Conservation (phyloP, 2,329 filamentous ascomycete species). For the Trichoderma oligosporum region DNA sequence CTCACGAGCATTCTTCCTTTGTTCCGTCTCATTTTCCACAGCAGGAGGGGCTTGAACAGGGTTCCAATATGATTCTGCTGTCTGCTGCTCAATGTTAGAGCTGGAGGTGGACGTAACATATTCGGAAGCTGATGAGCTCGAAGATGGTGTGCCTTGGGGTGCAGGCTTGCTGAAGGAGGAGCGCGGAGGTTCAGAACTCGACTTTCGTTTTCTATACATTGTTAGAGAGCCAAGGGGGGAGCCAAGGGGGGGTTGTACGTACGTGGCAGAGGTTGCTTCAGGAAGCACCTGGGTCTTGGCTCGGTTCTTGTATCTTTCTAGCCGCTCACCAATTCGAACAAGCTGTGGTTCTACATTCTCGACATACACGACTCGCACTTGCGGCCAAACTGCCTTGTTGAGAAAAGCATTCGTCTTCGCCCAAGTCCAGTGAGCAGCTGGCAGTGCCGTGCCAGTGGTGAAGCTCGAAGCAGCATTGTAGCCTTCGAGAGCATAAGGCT, state of each 20-base stretch:
- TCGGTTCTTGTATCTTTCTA: conserved; percentile 65
- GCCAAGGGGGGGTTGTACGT: background rate
- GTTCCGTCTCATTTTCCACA: conserved; percentile 48
- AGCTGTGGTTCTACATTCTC: conserved; percentile 96
- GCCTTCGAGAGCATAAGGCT: conserved; percentile 67
- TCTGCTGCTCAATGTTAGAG: conserved; percentile 30
- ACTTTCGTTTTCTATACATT: conserved; percentile 20
- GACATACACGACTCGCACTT: conserved; percentile 72
- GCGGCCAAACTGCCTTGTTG: conserved; percentile 75
- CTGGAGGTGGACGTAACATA: conserved; percentile 18
- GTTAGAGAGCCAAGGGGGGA: conserved; percentile 19
- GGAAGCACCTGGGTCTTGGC: conserved; percentile 33
- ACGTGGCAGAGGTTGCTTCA: conserved; percentile 19
- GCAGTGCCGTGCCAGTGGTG: conserved; percentile 65
- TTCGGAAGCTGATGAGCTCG: conserved; percentile 28
- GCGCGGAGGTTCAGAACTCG: conserved; percentile 25
- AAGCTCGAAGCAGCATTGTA: conserved; percentile 66
- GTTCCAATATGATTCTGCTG: conserved; percentile 28
- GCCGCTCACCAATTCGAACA: conserved; percentile 81
- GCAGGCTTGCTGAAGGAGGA: conserved; percentile 37
- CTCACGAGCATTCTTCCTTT: conserved; percentile 57
- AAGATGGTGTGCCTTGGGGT: conserved; percentile 33
- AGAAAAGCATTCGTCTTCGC: conserved; percentile 67
- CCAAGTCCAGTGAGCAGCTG: conserved; percentile 67
- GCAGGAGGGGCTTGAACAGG: conserved; percentile 44